These are phyloP conservation scores for Edaphochlamys debaryana DNA, from an alignment of 139 green algal species.

Conservation along the genomic window DNA sequence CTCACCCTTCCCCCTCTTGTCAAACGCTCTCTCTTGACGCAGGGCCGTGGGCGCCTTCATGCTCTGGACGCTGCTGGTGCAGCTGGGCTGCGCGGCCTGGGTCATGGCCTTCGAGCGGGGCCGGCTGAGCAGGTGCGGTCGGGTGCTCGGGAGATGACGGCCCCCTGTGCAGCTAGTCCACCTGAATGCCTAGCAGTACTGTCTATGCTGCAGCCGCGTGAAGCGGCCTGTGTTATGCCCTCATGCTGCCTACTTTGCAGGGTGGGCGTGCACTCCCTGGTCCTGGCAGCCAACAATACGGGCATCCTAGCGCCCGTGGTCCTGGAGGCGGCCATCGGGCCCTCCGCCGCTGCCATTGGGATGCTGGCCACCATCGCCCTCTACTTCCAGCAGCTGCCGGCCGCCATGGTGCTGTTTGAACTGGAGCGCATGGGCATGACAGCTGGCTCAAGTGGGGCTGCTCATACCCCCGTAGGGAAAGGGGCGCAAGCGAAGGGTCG, in stretches of 20 bases:
- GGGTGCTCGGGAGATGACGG: too few species aligned
- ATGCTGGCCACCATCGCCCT: slow-evolving; percentile 55
- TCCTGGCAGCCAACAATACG: slow-evolving; percentile 61
- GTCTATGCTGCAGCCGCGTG: too few species aligned
- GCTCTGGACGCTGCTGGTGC: slow-evolving; percentile 47
- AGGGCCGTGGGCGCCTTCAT: slow-evolving; percentile 50
- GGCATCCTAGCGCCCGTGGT: slow-evolving; percentile 62
- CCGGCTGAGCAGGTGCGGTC: slow-evolving; percentile 10
- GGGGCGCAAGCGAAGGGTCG: too few species aligned
- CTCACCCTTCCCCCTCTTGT: too few species aligned
- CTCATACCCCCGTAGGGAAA: too few species aligned
- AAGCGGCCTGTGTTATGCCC: too few species aligned
- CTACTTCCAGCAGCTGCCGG: slow-evolving; percentile 62
- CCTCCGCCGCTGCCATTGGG: slow-evolving; percentile 36
- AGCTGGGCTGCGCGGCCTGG: slow-evolving; percentile 20
- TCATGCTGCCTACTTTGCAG: too few species aligned
- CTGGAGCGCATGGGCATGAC: slow-evolving; percentile 6
- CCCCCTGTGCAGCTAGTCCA: too few species aligned
- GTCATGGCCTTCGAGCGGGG: slow-evolving; percentile 20
- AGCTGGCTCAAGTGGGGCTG: too few species aligned
- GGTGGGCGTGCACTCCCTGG: slow-evolving; percentile 46
- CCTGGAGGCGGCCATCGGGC: slow-evolving; percentile 49
- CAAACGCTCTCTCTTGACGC: too few species aligned
- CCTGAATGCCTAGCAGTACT: too few species aligned
- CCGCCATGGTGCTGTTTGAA: slow-evolving; percentile 43